Base-by-base conservation (phyloP, 495 filamentous ascomycete genomes). In the Podospora sp. region DNA sequence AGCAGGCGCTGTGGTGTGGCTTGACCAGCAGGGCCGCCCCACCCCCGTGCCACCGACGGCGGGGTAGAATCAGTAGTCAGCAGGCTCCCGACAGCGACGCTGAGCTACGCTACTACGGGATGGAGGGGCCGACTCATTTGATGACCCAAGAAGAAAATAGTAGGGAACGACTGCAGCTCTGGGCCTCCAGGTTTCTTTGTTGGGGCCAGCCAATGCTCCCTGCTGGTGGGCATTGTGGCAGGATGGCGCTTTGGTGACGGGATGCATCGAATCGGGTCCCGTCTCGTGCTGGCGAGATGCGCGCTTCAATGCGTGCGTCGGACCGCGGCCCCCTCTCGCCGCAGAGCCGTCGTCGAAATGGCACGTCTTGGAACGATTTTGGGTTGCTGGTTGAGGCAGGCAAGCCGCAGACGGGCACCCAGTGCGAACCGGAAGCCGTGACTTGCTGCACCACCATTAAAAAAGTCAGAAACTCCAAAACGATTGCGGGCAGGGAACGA, bases 291-390 rank as follows among this genome's bases (percentile, higher is more conserved):
- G 20, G 52, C 20, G 52, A 24, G 20, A 55, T 55, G 40, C 40
- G 40, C 40, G 14, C 40, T 18, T 46, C 20, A 55, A 55, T 26
- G 52, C 25, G 52, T 26, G 52, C 25, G 24, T 55, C 52, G 52
- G 52, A 55, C 52, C 52, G 52, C 52, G 52, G 52, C 52, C 52
- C 52, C 52, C 25, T 55, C 52, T 55, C 52, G 52, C 52, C 52
- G 52, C 52, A 22, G 24, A 55, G 52, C 52, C 52, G 52, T 26
- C 52, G 52, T 24, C 52, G 14, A 55, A 55, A 52, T 18, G 49
- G 16, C 49, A 52, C 49, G 49, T n/a, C 21, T n/a, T n/a, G 21
- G 21, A 16, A 52, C 12, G 4, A 4, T 18, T 52, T 22, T 18
- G 4, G n/a, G 52, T 24, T n/a, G 24, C 21, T 24, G 20, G 52